These are phyloP conservation scores for Tilletia indica DNA, from an alignment of 1,284 basidiomycete species.

Conservation along the genomic window DNA sequence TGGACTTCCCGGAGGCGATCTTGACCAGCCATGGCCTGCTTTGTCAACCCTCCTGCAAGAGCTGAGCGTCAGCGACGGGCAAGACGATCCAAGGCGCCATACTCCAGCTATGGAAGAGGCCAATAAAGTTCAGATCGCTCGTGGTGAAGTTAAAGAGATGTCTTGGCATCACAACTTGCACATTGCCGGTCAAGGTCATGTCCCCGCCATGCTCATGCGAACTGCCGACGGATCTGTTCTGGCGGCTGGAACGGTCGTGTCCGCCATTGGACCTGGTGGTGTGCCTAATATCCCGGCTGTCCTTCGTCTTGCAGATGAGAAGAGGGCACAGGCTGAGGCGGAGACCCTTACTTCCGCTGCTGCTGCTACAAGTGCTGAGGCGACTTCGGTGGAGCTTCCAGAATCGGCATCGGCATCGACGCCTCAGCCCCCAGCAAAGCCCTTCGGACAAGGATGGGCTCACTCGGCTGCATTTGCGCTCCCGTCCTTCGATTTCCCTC, in stretches of 20 bases:
- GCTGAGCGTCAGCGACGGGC: conserved; percentile 18
- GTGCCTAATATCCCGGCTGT: conserved; percentile 41
- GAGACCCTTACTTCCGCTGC: background rate
- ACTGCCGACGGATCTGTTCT: conserved; percentile 20
- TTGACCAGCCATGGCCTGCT: background rate
- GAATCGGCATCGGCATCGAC: background rate
- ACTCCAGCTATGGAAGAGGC: background rate
- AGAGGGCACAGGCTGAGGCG: background rate
- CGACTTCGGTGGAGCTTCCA: background rate
- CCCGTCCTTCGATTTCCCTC: conserved; percentile 30
- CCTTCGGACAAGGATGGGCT: conserved; percentile 44
- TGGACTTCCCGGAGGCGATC: conserved; percentile 19
- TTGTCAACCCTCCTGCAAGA: conserved; percentile 29
- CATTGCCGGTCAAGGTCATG: conserved; percentile 21
- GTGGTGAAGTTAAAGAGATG: conserved; percentile 24
- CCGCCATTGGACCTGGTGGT: conserved; percentile 53
- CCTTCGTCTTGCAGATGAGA: conserved; percentile 16
- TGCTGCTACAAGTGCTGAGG: too few relatives aligned
- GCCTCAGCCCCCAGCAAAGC: background rate
- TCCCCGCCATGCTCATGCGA: conserved; percentile 23
- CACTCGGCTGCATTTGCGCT: conserved; percentile 51
- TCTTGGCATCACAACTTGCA: conserved; percentile 30
- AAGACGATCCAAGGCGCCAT: background rate
- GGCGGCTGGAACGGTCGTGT: conserved; percentile 40
- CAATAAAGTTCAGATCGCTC: background rate